Evolutionary conservation across 257 asterid species (phyloP), one percentile per base, ranked within the genome.

Genomic region (Sherardia arvensis): DNA sequence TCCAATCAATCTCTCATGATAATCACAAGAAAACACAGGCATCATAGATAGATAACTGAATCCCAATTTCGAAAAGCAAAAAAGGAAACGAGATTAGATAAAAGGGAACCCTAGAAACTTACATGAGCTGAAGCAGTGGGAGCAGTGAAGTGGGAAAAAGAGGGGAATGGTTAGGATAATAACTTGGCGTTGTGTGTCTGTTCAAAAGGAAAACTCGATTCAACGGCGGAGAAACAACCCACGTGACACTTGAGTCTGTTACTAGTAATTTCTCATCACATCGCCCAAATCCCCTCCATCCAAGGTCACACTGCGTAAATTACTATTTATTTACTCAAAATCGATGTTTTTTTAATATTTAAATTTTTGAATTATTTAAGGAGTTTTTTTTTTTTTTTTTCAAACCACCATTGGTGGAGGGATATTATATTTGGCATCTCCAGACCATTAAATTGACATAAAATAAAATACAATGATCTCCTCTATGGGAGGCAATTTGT

Each of bases 71-170:
- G 21, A 7, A n/a, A n/a, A n/a, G n/a, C n/a, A n/a, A n/a, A n/a
- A n/a, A n/a, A n/a, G n/a, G n/a, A n/a, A n/a, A 34, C 21, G 8
- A 15, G 22, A 30, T 7, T 33, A 23, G 51, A 62, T 26, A 62
- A 33, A 57, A 49, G 49, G n/a, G 40, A 67, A 71, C 68, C 71
- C 65, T 28, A 67, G 53, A 53, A 20, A 66, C 59, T 66, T 67
- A 63, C 68, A 58, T 62, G 54, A 60, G 64, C 69, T 59, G 55
- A 68, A 53, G 61, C 58, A 70, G 54, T 30, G 63, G 45, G 53
- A 4, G 23, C 2, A 23, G 29, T 34, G 61, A 58, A 21, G 25
- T 65, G 56, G 51, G 7, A 45, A 36, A 0, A 10, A n/a, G n/a
- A n/a, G n/a, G 51, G 45, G 18, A 68, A 30, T 53, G 32, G n/a